A percentile compares a stretch with the other conserved stretches of the same genome.
Conservation (phyloP, 345 rosid genomes). For the Bretschneidera sinensis region DNA sequence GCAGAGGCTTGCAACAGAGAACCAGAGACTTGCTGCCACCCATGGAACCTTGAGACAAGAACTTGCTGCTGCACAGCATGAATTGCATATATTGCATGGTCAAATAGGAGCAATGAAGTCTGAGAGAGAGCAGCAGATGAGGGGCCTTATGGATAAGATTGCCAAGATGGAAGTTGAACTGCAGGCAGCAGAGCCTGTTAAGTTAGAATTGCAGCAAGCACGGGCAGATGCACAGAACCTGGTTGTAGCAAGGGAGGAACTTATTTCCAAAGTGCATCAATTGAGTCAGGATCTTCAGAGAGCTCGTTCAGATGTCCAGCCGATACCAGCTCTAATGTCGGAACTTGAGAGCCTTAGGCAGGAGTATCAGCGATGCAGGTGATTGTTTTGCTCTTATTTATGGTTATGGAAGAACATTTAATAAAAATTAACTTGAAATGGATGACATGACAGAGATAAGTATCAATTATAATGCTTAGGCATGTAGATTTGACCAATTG, state of each 20-base stretch:
- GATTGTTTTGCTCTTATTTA: slow-evolving; percentile 17
- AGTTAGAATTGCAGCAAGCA: slow-evolving; percentile 68
- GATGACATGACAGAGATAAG: background rate
- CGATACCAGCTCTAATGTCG: slow-evolving; percentile 66
- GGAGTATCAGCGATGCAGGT: slow-evolving; percentile 97
- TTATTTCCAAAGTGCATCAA: slow-evolving; percentile 67
- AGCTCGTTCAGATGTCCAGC: slow-evolving; percentile 71
- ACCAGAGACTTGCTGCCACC: slow-evolving; percentile 78
- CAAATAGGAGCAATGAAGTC: slow-evolving; percentile 66
- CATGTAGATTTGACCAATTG: background rate
- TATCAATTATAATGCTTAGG: background rate
- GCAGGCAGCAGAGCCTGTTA: slow-evolving; percentile 61
- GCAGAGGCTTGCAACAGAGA: slow-evolving; percentile 85
- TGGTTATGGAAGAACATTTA: background rate
- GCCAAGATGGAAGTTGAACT: slow-evolving; percentile 76
- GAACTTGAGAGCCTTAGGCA: slow-evolving; percentile 81
- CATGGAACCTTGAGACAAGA: slow-evolving; percentile 79
- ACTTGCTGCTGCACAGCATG: slow-evolving; percentile 88
- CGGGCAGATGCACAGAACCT: slow-evolving; percentile 67
- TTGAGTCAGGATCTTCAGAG: slow-evolving; percentile 73
- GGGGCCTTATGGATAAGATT: slow-evolving; percentile 60
- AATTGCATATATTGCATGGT: slow-evolving; percentile 70
- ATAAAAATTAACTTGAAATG: background rate
- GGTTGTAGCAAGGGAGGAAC: slow-evolving; percentile 72
- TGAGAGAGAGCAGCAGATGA: slow-evolving; percentile 78